Conservation (phyloP, 2,329 filamentous ascomycete genomes). For the Sclerotinia nivalis region DNA sequence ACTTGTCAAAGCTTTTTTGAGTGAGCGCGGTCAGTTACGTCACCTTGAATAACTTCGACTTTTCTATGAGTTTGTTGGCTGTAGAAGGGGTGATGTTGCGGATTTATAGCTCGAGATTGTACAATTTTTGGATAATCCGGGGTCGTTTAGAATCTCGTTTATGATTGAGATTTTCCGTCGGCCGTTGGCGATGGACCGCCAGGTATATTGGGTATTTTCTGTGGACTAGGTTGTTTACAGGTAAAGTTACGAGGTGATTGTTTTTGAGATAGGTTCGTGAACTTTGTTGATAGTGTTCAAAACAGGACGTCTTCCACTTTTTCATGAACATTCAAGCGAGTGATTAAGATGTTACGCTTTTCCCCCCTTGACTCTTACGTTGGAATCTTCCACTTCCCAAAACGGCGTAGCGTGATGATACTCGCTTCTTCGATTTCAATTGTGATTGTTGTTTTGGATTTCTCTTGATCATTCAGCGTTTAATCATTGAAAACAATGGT, state of each 20-base stretch:
- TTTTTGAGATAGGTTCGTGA: not conserved
- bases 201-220: slow-evolving; percentile 40
- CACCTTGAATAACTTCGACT: slow-evolving; percentile 45
- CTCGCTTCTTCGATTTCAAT: slow-evolving; percentile 3
- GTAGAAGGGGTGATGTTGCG: slow-evolving; percentile 35
- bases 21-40: slow-evolving; percentile 44
- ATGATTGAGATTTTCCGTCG: slow-evolving; percentile 53
- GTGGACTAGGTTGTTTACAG: not conserved
- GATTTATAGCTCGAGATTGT: slow-evolving; percentile 52
- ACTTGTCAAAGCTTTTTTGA: slow-evolving; percentile 46
- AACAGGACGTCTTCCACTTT: not conserved
- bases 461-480: not conserved
- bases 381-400: not conserved
- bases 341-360: not conserved
- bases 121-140: slow-evolving; percentile 49
- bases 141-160: slow-evolving; percentile 47
- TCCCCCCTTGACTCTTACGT: not conserved
- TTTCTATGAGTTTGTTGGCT: slow-evolving; percentile 39
- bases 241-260: not conserved
- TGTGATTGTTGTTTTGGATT: not conserved
- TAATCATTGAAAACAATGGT: not conserved
- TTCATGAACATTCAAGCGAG: not conserved
- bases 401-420: not conserved
- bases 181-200: slow-evolving; percentile 54
- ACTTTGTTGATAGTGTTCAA: not conserved